Evolutionary conservation across 2,329 filamentous ascomycete species (phyloP), one percentile per base, ranked within the genome.

Genomic region (Chaetothyriales sp.): DNA sequence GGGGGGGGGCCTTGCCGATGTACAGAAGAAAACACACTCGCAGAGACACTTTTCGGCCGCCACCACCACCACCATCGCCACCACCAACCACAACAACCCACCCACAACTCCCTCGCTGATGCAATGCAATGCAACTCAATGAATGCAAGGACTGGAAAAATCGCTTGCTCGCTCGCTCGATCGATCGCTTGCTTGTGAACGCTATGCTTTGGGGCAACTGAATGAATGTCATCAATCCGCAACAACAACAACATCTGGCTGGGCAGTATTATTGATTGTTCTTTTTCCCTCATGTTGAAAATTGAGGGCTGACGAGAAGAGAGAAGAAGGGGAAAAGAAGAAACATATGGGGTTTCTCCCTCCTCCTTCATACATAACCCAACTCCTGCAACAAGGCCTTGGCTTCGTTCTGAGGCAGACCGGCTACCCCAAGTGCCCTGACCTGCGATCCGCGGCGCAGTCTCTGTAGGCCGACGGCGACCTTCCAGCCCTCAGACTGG

Each of bases 401-500:
- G 49, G 66, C 63, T 53, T 72, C 69, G 50, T 67, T 67, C 32
- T 59, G 66, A 42, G 75, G 70, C 64, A 80, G 69, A 20, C 70
- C 71, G 50, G 69, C 72, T 43, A 76, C 73, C 15, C 72, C 74
- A 59, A 81, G 55, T 25, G 71, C 69, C 52, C 77, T 66, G 26
- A 78, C 76, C 58, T 77, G 72, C 50, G 71, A 73, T 15, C 79
- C 77, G 55, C 73, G 72, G 46, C 73, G 67, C 54, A 82, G 64
- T 22, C 74, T 68, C 61, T 77, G 71, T 44, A 82, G 63, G 1
- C 79, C 79, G 43, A 76, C 65, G 0, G 74, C 75, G 18, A 81
- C 73, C 62, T 82, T 82, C 77, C 77, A 81, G 39, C 73, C 76
- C 61, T 82, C 78, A 15, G 66, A 70, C 51, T 78, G 72, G 44